Conservation (phyloP, 164 flowering plant genomes). For the Berberis thunbergii region DNA sequence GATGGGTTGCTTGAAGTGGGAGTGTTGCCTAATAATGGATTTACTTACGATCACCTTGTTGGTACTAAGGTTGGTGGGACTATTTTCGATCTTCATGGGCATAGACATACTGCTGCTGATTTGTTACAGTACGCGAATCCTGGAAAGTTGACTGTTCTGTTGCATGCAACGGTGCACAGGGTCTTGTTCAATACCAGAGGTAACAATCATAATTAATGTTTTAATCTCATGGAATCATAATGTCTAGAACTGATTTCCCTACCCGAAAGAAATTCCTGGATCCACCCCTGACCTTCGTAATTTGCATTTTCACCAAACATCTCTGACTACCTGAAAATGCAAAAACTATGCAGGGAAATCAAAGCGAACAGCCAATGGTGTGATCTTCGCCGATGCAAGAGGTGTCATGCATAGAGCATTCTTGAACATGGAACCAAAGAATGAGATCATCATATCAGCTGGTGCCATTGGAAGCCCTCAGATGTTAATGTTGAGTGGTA, state of each 20-base stretch:
- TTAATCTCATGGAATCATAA: too few relatives aligned
- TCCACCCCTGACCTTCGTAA: too few relatives aligned
- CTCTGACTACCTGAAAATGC: too few relatives aligned
- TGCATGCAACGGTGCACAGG: constrained; percentile 53
- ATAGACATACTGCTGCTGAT: constrained; percentile 79
- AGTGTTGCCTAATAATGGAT: constrained; percentile 59
- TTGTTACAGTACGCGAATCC: constrained; percentile 63
- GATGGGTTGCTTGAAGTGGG: constrained; percentile 66
- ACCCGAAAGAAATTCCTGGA: too few relatives aligned
- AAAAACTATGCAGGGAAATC: constrained; percentile 15
- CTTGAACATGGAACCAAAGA: constrained; percentile 24
- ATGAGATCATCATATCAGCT: constrained; percentile 41
- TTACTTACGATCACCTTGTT: constrained; percentile 49
- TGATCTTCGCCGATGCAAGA: constrained; percentile 32
- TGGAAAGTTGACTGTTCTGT: constrained; percentile 27
- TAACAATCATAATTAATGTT: constrained; percentile 1
- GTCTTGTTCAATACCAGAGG: constrained; percentile 42
- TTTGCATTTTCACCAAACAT: too few relatives aligned
- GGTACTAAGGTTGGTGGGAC: constrained; percentile 86
- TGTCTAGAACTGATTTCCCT: too few relatives aligned
- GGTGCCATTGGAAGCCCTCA: constrained; percentile 75
- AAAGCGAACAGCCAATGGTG: constrained; percentile 49
- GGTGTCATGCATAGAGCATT: constrained; percentile 44
- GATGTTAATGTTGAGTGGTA: constrained; percentile 63
- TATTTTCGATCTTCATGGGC: constrained; percentile 59